Evolutionary conservation across 1,284 basidiomycete genomes (phyloP).

Genomic region (Caloboletus inedulis): DNA sequence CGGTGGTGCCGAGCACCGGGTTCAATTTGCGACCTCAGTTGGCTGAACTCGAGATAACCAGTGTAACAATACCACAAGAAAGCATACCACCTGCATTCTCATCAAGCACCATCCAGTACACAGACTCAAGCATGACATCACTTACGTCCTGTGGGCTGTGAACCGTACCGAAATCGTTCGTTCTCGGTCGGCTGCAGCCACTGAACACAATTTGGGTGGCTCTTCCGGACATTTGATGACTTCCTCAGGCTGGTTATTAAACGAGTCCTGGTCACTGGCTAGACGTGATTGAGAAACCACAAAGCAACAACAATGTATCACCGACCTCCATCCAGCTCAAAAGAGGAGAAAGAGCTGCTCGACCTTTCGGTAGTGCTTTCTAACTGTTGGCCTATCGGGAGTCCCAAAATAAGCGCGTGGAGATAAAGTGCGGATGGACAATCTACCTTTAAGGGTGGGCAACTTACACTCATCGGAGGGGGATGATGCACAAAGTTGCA

Average conservation of each 20-base stretch:
- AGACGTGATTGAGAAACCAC: conserved; percentile 9
- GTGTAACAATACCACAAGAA: conserved; percentile 35
- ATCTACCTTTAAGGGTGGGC: conserved; percentile 6
- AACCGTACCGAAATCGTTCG: conserved; percentile 16
- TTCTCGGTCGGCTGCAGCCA: background rate
- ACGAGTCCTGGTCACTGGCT: conserved; percentile 7
- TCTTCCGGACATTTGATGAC: background rate
- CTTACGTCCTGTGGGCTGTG: conserved; percentile 30
- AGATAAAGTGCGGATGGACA: background rate
- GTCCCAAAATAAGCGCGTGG: background rate
- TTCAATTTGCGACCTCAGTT: conserved; percentile 21
- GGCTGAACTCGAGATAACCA: conserved; percentile 21
- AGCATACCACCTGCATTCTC: conserved; percentile 24
- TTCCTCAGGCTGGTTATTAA: conserved; percentile 6
- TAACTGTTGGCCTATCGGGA: conserved; percentile 2
- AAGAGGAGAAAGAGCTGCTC: conserved; percentile 7
- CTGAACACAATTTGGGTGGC: background rate
- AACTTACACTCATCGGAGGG: background rate
- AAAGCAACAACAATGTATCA: background rate
- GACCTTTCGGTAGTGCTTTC: conserved; percentile 2
- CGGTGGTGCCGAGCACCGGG: background rate
- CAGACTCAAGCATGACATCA: background rate
- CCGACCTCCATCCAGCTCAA: conserved; percentile 12
- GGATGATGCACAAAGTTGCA: background rate
- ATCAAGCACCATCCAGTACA: background rate